These are phyloP conservation scores for Blastobotrys buckinghamii DNA, from an alignment of 1,139 yeast genomes.

Conservation along the genomic window DNA sequence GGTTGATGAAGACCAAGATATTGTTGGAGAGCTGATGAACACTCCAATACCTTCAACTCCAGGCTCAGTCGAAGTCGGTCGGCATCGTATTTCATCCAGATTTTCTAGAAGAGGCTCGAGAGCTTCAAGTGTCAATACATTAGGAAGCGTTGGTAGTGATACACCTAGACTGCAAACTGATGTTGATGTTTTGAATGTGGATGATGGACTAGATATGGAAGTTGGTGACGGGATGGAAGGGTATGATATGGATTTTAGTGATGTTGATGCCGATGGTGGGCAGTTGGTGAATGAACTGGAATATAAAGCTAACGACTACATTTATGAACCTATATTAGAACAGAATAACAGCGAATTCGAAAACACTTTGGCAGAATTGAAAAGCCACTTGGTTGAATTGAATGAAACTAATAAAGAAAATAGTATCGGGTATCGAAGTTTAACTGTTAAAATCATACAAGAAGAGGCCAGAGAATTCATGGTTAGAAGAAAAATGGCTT, in stretches of 20 bases:
- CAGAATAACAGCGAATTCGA: not conserved
- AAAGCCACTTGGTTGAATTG: too few relatives aligned
- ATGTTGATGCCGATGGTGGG: not conserved
- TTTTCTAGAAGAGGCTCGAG: conserved; percentile 3
- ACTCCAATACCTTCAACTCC: conserved; percentile 1
- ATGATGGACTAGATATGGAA: not conserved
- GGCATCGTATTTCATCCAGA: not conserved
- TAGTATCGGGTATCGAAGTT: too few relatives aligned
- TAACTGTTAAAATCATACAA: not conserved
- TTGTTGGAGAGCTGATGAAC: not conserved
- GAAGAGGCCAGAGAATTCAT: too few relatives aligned
- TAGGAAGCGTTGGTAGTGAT: not conserved
- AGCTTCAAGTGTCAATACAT: not conserved
- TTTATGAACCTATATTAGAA: not conserved
- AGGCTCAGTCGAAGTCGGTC: conserved; percentile 9
- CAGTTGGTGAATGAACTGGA: not conserved
- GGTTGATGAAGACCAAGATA: not conserved
- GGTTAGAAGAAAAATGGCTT: too few relatives aligned
- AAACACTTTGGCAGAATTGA: not conserved
- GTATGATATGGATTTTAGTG: not conserved
- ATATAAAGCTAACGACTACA: not conserved
- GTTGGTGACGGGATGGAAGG: conserved; percentile 1
- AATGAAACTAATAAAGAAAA: not conserved
- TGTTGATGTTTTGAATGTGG: not conserved
- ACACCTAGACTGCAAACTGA: not conserved